Evolutionary conservation across 352 stramenopile species (phyloP), one percentile per base, ranked within the genome.

Genomic region (Phytophthora crassamura): DNA sequence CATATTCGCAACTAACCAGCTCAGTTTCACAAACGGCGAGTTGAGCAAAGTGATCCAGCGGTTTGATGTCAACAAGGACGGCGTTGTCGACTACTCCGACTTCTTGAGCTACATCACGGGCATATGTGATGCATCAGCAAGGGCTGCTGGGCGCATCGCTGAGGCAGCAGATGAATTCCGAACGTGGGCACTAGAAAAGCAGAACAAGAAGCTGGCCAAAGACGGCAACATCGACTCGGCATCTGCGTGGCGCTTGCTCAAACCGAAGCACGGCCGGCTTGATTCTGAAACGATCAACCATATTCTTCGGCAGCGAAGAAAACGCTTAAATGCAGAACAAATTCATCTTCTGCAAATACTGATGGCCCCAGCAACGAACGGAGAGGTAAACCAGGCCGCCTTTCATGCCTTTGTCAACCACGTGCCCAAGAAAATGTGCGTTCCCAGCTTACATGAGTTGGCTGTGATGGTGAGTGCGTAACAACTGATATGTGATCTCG

Each of bases 321-420:
- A 67, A 39, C 77, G 86, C 1, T 57, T 94, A 16, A 81, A 84
- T 54, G 47, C 79, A 0, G 69, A 75, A 28, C 75, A 88, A 51
- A 71, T 94, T 9, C 69, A 76, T 9, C 57, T 84, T 3, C 71
- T 94, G n/a, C 77, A 79, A 53, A 64, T 92, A 15, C 42, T 94
- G 10, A 87, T 94, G 34, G 70, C 84, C 7, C 84, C 84, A 18
- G 60, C 74, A 33, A 78, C 71, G 34, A 89, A 91, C 25, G 86
- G 86, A 18, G 77, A 87, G 38, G 79, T 93, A 42, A 83, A 72
- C 33, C 82, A 90, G 47, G 66, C 58, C 11, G 63, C 80, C 7
- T 91, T 91, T 33, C 86, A 94, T 36, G 64, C 72, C 16, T 94
- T 94, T 72, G 80, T 93, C 35, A 94, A 94, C 53, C 84, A 94